Evolutionary conservation across 2,329 filamentous ascomycete genomes (phyloP).

Genomic region (Arthrobotrys entomopaga): DNA sequence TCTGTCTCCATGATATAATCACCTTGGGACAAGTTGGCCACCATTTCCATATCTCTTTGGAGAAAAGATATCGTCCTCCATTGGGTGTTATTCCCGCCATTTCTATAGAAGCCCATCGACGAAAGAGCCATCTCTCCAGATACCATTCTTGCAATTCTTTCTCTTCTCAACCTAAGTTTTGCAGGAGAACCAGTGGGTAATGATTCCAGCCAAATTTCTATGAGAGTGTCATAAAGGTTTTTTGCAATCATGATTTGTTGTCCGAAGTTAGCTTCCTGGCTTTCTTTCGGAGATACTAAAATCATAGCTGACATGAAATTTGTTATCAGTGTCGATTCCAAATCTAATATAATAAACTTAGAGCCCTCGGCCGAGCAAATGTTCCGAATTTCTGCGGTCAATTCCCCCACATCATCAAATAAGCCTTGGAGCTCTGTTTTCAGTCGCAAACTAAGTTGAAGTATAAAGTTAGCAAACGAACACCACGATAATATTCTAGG

Average conservation of each 20-base stretch:
- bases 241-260: not conserved
- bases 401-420: slow-evolving; percentile 25
- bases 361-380: not conserved
- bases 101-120: slow-evolving; percentile 28
- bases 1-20: slow-evolving; percentile 4
- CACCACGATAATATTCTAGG: no score
- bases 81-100: not conserved
- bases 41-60: no score
- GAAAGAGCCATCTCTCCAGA: slow-evolving; percentile 31
- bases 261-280: not conserved
- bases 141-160: slow-evolving; percentile 45
- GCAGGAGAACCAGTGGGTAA: slow-evolving; percentile 25
- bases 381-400: not conserved
- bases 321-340: not conserved
- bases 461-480: no score
- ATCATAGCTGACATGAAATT: not conserved
- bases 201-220: slow-evolving; percentile 32
- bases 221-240: slow-evolving; percentile 34
- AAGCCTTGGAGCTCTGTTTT: slow-evolving; percentile 24
- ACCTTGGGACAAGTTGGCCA: not conserved
- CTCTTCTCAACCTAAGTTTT: slow-evolving; percentile 38
- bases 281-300: not conserved
- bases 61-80: no score
- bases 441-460: slow-evolving; percentile 13
- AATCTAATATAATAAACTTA: slow-evolving; percentile 12